A percentile compares a stretch with the other conserved stretches of the same genome.
Evolutionary conservation across 2,329 filamentous ascomycete genomes (phyloP).

Genomic region (Exophiala alcalophila): DNA sequence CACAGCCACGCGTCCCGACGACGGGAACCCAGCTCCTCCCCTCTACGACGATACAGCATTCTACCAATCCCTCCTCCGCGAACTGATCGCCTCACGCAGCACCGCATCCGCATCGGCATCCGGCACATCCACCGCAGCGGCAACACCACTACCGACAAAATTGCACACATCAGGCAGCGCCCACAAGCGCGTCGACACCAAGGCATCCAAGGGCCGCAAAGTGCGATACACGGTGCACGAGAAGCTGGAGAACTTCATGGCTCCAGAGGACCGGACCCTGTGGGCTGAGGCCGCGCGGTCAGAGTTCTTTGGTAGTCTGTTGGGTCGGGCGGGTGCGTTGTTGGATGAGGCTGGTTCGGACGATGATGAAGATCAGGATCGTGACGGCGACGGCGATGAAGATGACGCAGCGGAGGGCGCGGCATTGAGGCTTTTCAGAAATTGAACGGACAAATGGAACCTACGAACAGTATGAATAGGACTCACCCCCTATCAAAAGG

Average conservation of each 20-base stretch:
- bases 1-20: slow-evolving; percentile 15
- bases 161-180: slow-evolving; percentile 44
- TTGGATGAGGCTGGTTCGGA: slow-evolving; percentile 56
- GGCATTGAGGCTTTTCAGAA: slow-evolving; percentile 37
- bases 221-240: slow-evolving; percentile 93
- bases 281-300: slow-evolving; percentile 83
- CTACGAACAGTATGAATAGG: neutral
- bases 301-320: slow-evolving; percentile 68
- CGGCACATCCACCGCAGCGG: slow-evolving; percentile 45
- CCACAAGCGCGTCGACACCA: slow-evolving; percentile 82
- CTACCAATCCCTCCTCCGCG: slow-evolving; percentile 88
- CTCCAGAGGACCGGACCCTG: slow-evolving; percentile 65
- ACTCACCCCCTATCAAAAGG: no score
- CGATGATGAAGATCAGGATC: slow-evolving; percentile 49
- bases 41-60: slow-evolving; percentile 95
- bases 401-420: slow-evolving; percentile 31
- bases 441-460: neutral
- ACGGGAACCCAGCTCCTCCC: slow-evolving; percentile 47
- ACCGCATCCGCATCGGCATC: slow-evolving; percentile 41
- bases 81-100: slow-evolving; percentile 80
- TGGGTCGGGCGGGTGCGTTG: slow-evolving; percentile 67
- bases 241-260: slow-evolving; percentile 98
- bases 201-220: slow-evolving; percentile 92
- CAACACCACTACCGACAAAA: slow-evolving; percentile 38
- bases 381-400: slow-evolving; percentile 30